These are phyloP conservation scores for Camellia granthamiana DNA, from an alignment of 148 eudicot species.

Conservation along the genomic window DNA sequence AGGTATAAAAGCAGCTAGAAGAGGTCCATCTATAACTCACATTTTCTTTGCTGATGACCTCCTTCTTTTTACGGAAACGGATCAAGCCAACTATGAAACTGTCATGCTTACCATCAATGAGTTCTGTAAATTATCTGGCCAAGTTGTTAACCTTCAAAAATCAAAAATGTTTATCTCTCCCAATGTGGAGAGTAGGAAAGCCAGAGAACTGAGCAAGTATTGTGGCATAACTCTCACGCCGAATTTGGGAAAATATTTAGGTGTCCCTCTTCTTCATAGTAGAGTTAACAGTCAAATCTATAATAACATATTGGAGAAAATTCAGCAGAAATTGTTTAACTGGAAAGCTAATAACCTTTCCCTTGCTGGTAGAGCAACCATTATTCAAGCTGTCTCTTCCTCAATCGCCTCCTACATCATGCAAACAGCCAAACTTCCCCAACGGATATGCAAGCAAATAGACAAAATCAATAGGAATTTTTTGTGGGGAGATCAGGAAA, in stretches of 20 bases:
- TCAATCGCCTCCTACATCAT: too few relatives aligned
- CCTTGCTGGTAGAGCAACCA: too few relatives aligned
- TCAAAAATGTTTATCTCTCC: neutral
- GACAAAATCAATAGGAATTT: too few relatives aligned
- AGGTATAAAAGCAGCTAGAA: neutral
- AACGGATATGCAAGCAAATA: too few relatives aligned
- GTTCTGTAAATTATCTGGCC: neutral
- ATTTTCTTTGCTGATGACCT: neutral
- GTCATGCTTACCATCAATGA: neutral
- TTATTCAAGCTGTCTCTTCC: too few relatives aligned
- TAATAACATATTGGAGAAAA: neutral
- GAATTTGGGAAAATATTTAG: neutral
- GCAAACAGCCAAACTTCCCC: too few relatives aligned
- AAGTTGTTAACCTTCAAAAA: neutral
- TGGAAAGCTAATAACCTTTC: too few relatives aligned
- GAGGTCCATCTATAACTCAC: neutral
- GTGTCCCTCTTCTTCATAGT: neutral
- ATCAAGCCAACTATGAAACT: too few relatives aligned
- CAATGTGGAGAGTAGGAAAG: neutral
- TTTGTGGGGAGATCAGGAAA: too few relatives aligned
- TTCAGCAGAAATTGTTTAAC: neutral
- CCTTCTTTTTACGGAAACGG: neutral
- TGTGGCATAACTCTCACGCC: neutral
- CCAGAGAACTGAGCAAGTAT: neutral
- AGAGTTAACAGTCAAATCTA: neutral